A percentile compares a stretch with the other conserved stretches of the same genome.
These are phyloP conservation scores for Cryptococcus floricola DNA, from an alignment of 1,284 basidiomycete species.

Conservation along the genomic window DNA sequence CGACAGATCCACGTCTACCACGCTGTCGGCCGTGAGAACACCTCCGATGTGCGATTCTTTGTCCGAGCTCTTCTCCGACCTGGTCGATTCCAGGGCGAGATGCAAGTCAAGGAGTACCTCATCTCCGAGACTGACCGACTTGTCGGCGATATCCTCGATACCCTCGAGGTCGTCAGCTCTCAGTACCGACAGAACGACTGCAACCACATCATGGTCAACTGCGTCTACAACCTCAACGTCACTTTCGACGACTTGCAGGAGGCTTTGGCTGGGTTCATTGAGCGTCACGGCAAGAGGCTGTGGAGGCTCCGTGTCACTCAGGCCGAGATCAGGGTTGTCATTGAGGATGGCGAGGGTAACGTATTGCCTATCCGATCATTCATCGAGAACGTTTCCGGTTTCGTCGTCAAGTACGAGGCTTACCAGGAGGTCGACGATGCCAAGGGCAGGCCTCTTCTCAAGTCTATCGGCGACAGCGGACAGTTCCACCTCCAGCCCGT, in stretches of 20 bases:
- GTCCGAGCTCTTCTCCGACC: slow-evolving; percentile 94
- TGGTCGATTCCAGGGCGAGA: slow-evolving; percentile 81
- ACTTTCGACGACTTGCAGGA: slow-evolving; percentile 94
- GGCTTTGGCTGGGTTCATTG: slow-evolving; percentile 95
- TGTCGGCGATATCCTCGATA: slow-evolving; percentile 89
- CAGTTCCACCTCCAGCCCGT: slow-evolving; percentile 90
- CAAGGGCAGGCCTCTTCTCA: slow-evolving; percentile 87
- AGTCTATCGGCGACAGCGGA: slow-evolving; percentile 87
- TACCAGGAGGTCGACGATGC: slow-evolving; percentile 98
- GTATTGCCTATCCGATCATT: slow-evolving; percentile 93
- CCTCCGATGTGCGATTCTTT: slow-evolving; percentile 96
- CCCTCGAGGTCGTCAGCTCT: slow-evolving; percentile 84
- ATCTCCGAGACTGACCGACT: slow-evolving; percentile 97
- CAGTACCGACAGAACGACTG: slow-evolving; percentile 85
- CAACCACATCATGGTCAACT: slow-evolving; percentile 97
- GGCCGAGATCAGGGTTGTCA: slow-evolving; percentile 91
- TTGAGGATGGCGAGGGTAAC: slow-evolving; percentile 90
- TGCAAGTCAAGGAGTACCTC: slow-evolving; percentile 94
- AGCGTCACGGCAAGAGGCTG: slow-evolving; percentile 93
- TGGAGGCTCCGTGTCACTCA: slow-evolving; percentile 97
- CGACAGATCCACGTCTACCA: slow-evolving; percentile 97
- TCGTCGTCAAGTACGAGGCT: slow-evolving; percentile 97
- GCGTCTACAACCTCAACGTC: slow-evolving; percentile 93
- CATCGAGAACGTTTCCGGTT: slow-evolving; percentile 97
- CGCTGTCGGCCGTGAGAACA: slow-evolving; percentile 90